Evolutionary conservation across 108 stramenopile species (phyloP), one percentile per base, ranked within the genome.

Genomic region (Parietichytrium sp.): DNA sequence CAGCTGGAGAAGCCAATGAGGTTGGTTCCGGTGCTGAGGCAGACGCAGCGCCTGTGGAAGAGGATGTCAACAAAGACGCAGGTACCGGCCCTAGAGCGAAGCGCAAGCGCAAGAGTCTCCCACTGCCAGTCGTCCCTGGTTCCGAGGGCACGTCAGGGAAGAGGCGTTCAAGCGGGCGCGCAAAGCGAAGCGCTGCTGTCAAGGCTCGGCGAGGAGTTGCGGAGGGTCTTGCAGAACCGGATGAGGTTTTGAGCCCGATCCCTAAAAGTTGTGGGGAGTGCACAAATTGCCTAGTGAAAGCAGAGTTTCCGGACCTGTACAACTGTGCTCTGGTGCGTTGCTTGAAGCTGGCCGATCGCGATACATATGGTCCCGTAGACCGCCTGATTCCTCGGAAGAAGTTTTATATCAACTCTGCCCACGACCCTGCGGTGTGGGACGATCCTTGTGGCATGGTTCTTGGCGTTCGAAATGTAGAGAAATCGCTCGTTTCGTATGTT

Each of bases 251-350:
- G 23, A n/a, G 8, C 20, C 12, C 52, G 12, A 12, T 27, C 27
- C 61, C 45, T 47, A 42, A 72, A 27, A 42, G 45, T 27, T 72
- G 61, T 25, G 61, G 61, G 10, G 20, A 16, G 10, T 72, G 61
- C 61, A n/a, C 6, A 2, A 72, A 72, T 2, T 72, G 61, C 42
- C 10, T 10, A 42, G 42, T 25, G 38, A 33, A 72, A 8, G 29
- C 36, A 27, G 61, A 72, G 61, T 10, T 33, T 25, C 38, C 36
- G 42, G 61, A 45, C n/a, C 61, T 72, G 7, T 42, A 45, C 6
- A 31, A 72, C 20, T 72, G 61, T 25, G 45, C 23, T 20, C 25
- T 72, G 61, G 38, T 72, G 6, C 61, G 61, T 16, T 72, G 61
- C 33, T 25, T 72, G 20, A 25, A 33, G 13, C 29, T 13, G 38